Evolutionary conservation across 805 yeast species (phyloP), one percentile per base, ranked within the genome.

Genomic region (Candida takata): DNA sequence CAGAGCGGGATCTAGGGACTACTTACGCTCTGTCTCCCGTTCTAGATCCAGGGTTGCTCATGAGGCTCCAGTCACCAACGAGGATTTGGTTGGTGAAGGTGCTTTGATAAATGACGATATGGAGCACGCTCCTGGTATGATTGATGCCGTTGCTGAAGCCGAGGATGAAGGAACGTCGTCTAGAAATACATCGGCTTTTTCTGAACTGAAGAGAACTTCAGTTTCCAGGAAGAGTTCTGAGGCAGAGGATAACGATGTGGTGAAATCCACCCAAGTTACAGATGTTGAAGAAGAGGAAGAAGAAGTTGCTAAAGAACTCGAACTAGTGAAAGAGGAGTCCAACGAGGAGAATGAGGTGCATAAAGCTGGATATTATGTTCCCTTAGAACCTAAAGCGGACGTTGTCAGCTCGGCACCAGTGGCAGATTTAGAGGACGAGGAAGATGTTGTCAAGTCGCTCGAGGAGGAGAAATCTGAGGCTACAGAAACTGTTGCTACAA

Each of bases 1-100:
- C 26, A 51, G 59, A 4, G 62, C 58, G 9, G 45, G 48, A 2
- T 51, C 55, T 1, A 46, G 35, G 25, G 67, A 73, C 41, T 81
- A 78, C 51, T 62, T 81, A 44, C 69, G 87, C 46, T 72, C 82
- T 1, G 74, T 77, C 30, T 77, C 84, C 1, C 64, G 83, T 54
- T 76, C 83, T 1, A 64, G 83, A 49, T 73, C 82, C 7, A 66
- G 82, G 55, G 64, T 62, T 19, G 34, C 60, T 5, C 48, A 54
- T 33, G 64, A 61, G 39, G 45, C 54, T 18, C 52, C 51, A 13
- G 62, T 64, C 13, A 51, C 55, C 13, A 54, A 66, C n/a, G 51
- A 54, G 2, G 76, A 68, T 30, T 62, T 77, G 43, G 69, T 63
- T 24, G 58, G 65, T 36, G 82, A 73, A 47, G 84, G 83, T 31